Evolutionary conservation across 495 filamentous ascomycete species (phyloP).

Genomic region (Aspergillus incahuasiensis): DNA sequence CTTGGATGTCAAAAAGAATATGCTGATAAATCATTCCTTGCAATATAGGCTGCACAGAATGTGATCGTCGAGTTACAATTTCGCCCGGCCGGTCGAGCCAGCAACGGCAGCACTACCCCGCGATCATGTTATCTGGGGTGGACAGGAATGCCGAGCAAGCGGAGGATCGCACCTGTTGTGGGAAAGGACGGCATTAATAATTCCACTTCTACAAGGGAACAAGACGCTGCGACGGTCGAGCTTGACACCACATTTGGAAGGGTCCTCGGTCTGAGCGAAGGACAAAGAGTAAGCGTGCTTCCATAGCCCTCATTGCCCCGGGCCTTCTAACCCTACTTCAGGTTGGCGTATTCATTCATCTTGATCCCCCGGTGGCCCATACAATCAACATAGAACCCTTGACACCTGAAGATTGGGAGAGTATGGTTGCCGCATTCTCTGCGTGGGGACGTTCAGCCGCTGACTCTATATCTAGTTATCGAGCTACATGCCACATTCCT

Average conservation of each 20-base stretch:
- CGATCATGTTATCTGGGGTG: slow-evolving; percentile 83
- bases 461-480: slow-evolving; percentile 56
- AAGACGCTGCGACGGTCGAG: slow-evolving; percentile 73
- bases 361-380: slow-evolving; percentile 84
- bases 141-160: slow-evolving; percentile 94
- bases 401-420: slow-evolving; percentile 93
- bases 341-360: slow-evolving; percentile 68
- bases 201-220: slow-evolving; percentile 55
- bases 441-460: background rate
- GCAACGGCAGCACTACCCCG: slow-evolving; percentile 42
- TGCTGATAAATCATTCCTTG: background rate
- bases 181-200: slow-evolving; percentile 65
- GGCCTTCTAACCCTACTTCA: slow-evolving; percentile 28
- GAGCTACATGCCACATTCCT: slow-evolving; percentile 93
- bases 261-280: slow-evolving; percentile 73
- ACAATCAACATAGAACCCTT: slow-evolving; percentile 95
- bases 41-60: slow-evolving; percentile 81
- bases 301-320: background rate
- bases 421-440: slow-evolving; percentile 32
- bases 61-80: slow-evolving; percentile 86
- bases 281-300: slow-evolving; percentile 64
- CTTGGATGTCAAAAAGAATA: background rate
- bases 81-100: slow-evolving; percentile 39
- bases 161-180: slow-evolving; percentile 66
- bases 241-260: slow-evolving; percentile 86